Evolutionary conservation across 1,139 yeast species (phyloP).

Genomic region (Candida sanyaensis): DNA sequence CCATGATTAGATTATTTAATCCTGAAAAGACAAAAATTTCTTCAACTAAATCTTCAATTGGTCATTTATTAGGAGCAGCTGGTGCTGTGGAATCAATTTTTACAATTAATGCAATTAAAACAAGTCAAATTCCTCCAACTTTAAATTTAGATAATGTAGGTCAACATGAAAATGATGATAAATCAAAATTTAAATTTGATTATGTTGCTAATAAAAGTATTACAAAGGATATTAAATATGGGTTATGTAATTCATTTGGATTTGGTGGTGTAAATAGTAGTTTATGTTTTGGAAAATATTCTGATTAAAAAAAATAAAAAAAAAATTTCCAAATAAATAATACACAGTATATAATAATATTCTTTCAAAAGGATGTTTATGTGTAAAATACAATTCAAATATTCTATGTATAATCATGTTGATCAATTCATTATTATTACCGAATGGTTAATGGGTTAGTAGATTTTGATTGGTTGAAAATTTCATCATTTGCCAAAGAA

Average conservation of each 20-base stretch:
- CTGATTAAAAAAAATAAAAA: too few relatives aligned
- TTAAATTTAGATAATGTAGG: constrained; percentile 64
- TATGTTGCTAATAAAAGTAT: constrained; percentile 57
- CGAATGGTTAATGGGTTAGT: too few relatives aligned
- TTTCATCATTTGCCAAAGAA: too few relatives aligned
- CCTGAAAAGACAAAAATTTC: constrained; percentile 51
- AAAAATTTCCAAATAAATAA: too few relatives aligned
- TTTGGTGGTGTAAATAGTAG: constrained; percentile 97
- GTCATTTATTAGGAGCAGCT: constrained; percentile 94
- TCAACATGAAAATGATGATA: constrained; percentile 40
- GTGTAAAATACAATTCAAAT: too few relatives aligned
- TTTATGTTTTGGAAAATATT: constrained; percentile 23
- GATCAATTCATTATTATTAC: too few relatives aligned
- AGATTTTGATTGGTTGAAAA: neutral
- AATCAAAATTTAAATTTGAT: constrained; percentile 52
- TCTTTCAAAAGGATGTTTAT: too few relatives aligned
- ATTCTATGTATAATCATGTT: too few relatives aligned
- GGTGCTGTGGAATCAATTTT: constrained; percentile 92
- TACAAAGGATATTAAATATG: constrained; percentile 48
- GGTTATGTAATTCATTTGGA: constrained; percentile 89
- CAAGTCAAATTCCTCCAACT: constrained; percentile 74
- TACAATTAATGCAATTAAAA: constrained; percentile 64
- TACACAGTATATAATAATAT: too few relatives aligned
- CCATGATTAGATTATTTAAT: constrained; percentile 58
- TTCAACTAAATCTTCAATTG: constrained; percentile 89